phyloP scores from a whole-genome alignment of 2,329 filamentous ascomycete genomes.

The Leptosphaerulina australis region DNA sequence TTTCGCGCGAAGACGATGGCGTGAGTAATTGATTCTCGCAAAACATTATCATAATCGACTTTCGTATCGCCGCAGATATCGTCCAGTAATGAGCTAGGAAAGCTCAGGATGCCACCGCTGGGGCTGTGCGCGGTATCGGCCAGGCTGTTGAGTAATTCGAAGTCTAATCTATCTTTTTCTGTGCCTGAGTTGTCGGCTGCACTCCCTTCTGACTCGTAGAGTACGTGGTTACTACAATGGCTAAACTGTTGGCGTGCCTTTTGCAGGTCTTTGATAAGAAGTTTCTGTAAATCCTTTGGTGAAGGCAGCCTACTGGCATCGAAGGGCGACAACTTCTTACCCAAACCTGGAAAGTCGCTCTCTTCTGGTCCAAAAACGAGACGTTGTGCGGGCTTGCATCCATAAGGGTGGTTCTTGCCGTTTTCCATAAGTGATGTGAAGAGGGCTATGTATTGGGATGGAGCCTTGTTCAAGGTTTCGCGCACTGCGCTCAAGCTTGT shows the following conservation, averaged over 20 bases:
- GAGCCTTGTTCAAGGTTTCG: constrained; percentile 3
- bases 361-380: constrained; percentile 3
- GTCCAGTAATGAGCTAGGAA: constrained; percentile 21
- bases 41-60: neutral
- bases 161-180: neutral
- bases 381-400: neutral
- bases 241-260: neutral
- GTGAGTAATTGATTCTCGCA: constrained; percentile 8
- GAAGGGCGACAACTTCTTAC: constrained; percentile 20
- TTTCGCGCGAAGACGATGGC: constrained; percentile 16
- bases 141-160: neutral
- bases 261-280: constrained; percentile 2
- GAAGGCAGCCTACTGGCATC: constrained; percentile 4
- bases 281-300: constrained; percentile 12
- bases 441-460: constrained; percentile 9
- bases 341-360: constrained; percentile 15
- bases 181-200: neutral
- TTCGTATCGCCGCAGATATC: constrained; percentile 2
- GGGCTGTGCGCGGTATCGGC: neutral
- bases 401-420: constrained; percentile 9
- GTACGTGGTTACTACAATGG: neutral
- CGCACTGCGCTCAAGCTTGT: constrained; percentile 10
- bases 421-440: constrained; percentile 19
- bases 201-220: neutral
- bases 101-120: neutral